Base-by-base conservation (phyloP, 1,284 basidiomycete genomes). In the Hypsizygus ulmarius region DNA sequence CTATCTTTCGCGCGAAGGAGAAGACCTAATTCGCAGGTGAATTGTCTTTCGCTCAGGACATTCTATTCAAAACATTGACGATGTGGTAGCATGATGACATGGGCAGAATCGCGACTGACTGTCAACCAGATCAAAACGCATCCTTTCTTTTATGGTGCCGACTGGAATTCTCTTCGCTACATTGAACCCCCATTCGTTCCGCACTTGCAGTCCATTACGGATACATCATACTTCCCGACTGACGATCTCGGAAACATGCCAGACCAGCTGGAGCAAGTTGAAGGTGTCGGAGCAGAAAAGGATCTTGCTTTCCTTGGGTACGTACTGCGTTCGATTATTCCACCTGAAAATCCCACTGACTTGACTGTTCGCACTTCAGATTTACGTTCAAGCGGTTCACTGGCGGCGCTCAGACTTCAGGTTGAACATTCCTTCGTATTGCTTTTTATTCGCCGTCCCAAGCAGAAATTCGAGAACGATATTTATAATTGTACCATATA, bases 111-210 rank as follows among this genome's bases (percentile, higher is more conserved):
- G 41, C 82, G 96, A 50, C 66, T 97, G 40, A 85, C 73, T 45
- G 87, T 91, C 35, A 88, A 90, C 34, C 90, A 97, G 68, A 88
- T 97, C 72, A 97, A 96, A 70, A 78, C 79, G 8, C 96, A 99
- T 69, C 83, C 92, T 2, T 98, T 98, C 81, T 98, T 98, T 73
- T 92, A 88, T 59, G 96, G 96, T 30, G 96, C 96, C 16, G 95
- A 97, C 69, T 99, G 95, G 95, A 74, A 78, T 25, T 79, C 85
- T 3, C 87, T 99, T 63, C 84, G 95, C 30, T 82, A 90, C 54
- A 97, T 98, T 54, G 92, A 96, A 58, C 93, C 94, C 19, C 96
- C 96, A 0, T 98, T 97, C 64, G 91, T 98, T 16, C 96, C 96
- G 3, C 90, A 88, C 52, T 76, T 99, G 41, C 87, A 89, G 55